These are phyloP conservation scores for Boletellus emodensis DNA, from an alignment of 768 basidiomycete species.

Conservation along the genomic window DNA sequence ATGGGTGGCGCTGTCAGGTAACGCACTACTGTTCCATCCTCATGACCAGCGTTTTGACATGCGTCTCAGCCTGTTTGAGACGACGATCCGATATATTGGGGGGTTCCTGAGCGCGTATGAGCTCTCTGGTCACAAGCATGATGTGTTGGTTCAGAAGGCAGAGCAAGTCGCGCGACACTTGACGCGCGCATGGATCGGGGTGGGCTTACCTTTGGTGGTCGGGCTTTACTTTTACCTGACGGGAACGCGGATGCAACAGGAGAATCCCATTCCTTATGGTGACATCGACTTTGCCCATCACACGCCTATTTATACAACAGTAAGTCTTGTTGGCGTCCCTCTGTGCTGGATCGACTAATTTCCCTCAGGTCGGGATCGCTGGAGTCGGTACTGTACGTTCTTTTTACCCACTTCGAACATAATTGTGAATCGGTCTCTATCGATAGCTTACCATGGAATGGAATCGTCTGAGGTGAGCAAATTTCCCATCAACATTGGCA, in stretches of 20 bases:
- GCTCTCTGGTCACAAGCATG: slow-evolving; percentile 51
- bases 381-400: slow-evolving; percentile 42
- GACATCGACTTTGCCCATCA: slow-evolving; percentile 37
- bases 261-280: slow-evolving; percentile 36
- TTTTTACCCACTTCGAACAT: background rate
- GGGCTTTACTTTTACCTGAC: background rate
- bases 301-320: slow-evolving; percentile 26
- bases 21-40: background rate
- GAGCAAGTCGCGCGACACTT: slow-evolving; percentile 61
- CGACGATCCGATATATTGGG: slow-evolving; percentile 69
- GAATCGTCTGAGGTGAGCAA: slow-evolving; percentile 41
- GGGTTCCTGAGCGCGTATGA: slow-evolving; percentile 68
- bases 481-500: background rate
- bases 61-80: slow-evolving; percentile 52
- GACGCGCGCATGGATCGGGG: slow-evolving; percentile 56
- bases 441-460: slow-evolving; percentile 57
- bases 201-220: slow-evolving; percentile 28
- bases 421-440: background rate
- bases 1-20: slow-evolving; percentile 46
- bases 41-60: background rate
- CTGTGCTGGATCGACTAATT: background rate
- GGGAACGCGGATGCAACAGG: slow-evolving; percentile 17
- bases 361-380: slow-evolving; percentile 42
- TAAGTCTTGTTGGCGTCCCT: slow-evolving; percentile 16
- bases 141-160: slow-evolving; percentile 55